Percentiles rank a stretch among this genome's conserved stretches.
Conservation (phyloP, 768 basidiomycete species). For the Pleurotus tuber-regium region DNA sequence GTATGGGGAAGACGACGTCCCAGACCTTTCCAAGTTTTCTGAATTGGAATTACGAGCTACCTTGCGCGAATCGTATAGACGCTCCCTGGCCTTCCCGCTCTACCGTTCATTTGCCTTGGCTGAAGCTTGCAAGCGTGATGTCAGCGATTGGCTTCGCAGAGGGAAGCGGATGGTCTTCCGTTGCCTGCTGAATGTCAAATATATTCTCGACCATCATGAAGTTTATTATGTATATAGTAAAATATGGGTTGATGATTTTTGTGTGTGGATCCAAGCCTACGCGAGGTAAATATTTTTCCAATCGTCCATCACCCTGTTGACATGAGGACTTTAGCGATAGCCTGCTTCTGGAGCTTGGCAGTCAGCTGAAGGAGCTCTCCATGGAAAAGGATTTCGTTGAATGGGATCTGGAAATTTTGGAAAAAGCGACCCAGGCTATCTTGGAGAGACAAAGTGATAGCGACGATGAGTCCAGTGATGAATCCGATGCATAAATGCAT, state of each 20-base stretch:
- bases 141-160: conserved; percentile 50
- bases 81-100: conserved; percentile 72
- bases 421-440: conserved; percentile 46
- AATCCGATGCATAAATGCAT: too few relatives aligned
- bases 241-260: conserved; percentile 84
- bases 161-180: conserved; percentile 65
- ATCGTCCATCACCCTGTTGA: neutral
- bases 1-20: conserved; percentile 22
- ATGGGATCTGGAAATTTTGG: conserved; percentile 71
- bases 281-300: conserved; percentile 47
- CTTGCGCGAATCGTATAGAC: conserved; percentile 66
- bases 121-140: conserved; percentile 65
- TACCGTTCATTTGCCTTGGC: conserved; percentile 77
- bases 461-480: conserved; percentile 54
- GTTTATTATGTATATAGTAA: conserved; percentile 89
- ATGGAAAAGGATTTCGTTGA: conserved; percentile 58
- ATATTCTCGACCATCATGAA: conserved; percentile 76
- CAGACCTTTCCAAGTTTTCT: conserved; percentile 26
- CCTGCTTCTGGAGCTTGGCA: conserved; percentile 43
- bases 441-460: conserved; percentile 53
- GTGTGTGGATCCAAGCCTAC: conserved; percentile 71
- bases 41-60: conserved; percentile 46
- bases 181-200: conserved; percentile 69
- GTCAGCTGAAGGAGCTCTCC: conserved; percentile 32
- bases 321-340: conserved; percentile 48